Percentiles rank a stretch among this genome's conserved stretches.
Evolutionary conservation across 768 basidiomycete genomes (phyloP).

Genomic region (Hericium alpestre): DNA sequence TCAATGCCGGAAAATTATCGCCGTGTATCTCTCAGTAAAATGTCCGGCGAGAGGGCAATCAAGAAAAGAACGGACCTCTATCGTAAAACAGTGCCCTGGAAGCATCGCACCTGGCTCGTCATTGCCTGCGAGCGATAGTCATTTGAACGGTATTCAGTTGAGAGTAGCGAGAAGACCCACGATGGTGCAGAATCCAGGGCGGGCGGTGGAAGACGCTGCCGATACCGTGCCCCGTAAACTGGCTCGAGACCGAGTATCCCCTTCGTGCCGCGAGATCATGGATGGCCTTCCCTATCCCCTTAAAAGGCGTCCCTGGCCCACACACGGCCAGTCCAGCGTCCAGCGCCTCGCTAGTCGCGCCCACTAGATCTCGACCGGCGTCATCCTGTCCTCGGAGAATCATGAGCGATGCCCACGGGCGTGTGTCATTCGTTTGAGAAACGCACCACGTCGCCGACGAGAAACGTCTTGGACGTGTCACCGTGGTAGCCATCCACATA

Average conservation of each 20-base stretch:
- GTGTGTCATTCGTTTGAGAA: background rate
- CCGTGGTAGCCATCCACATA: conserved; percentile 82
- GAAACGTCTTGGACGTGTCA: conserved; percentile 78
- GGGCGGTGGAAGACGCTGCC: conserved; percentile 68
- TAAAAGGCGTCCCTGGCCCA: conserved; percentile 60
- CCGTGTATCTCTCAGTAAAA: background rate
- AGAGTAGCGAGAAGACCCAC: conserved; percentile 29
- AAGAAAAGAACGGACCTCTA: conserved; percentile 48
- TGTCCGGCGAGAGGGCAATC: background rate
- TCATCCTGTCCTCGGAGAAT: conserved; percentile 65
- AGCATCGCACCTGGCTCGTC: conserved; percentile 74
- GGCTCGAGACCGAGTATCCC: conserved; percentile 54
- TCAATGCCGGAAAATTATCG: background rate
- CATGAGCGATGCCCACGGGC: background rate
- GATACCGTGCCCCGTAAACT: conserved; percentile 84
- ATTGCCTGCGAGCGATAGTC: conserved; percentile 41
- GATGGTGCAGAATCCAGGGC: conserved; percentile 75
- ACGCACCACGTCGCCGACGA: conserved; percentile 68
- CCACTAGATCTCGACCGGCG: conserved; percentile 54
- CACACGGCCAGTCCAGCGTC: conserved; percentile 64
- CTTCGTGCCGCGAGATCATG: conserved; percentile 31
- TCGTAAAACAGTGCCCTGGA: conserved; percentile 86
- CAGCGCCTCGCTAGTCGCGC: conserved; percentile 53
- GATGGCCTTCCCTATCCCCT: conserved; percentile 63
- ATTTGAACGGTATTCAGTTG: background rate